Conservation (phyloP, 2,329 filamentous ascomycete genomes). For the Bipolaris oryzae region DNA sequence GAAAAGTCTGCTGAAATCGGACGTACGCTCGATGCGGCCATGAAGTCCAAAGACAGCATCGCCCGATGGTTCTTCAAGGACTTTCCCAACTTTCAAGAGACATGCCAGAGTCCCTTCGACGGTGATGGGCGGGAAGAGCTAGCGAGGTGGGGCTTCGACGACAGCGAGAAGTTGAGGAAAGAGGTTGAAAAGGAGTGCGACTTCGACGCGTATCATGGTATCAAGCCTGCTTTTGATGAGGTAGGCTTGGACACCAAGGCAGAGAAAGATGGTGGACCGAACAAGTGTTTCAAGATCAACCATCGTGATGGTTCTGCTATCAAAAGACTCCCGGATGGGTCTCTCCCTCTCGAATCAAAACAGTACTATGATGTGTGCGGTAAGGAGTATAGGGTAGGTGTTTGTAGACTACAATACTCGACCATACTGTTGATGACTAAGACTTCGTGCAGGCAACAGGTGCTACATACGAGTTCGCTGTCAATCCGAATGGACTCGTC, state of each 20-base stretch:
- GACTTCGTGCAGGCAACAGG: conserved; percentile 6
- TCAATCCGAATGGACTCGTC: conserved; percentile 8
- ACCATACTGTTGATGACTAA: background rate
- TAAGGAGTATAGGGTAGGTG: conserved; percentile 7
- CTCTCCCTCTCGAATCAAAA: conserved; percentile 8
- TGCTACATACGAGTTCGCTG: conserved; percentile 12
- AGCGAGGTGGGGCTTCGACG: conserved; percentile 17
- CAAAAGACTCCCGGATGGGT: conserved; percentile 12
- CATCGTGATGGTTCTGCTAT: conserved; percentile 16
- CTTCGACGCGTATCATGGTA: conserved; percentile 16
- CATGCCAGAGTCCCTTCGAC: conserved; percentile 12
- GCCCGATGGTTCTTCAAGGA: conserved; percentile 18
- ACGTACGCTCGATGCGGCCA: conserved; percentile 10
- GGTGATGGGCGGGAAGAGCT: conserved; percentile 14
- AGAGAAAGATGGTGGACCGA: conserved; percentile 15
- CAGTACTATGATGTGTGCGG: conserved; percentile 20
- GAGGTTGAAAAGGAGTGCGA: conserved; percentile 17
- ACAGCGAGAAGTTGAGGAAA: conserved; percentile 6
- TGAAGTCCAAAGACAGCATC: conserved; percentile 14
- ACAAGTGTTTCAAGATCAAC: conserved; percentile 17
- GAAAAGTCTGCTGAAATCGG: conserved; percentile 11
- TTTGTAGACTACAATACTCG: background rate
- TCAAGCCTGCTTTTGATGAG: conserved; percentile 16
- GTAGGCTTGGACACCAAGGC: conserved; percentile 12
- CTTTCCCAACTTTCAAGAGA: conserved; percentile 7